These are phyloP conservation scores for Brachypodium distachyon DNA, from an alignment of 202 grass and related monocot genomes.

Conservation along the genomic window DNA sequence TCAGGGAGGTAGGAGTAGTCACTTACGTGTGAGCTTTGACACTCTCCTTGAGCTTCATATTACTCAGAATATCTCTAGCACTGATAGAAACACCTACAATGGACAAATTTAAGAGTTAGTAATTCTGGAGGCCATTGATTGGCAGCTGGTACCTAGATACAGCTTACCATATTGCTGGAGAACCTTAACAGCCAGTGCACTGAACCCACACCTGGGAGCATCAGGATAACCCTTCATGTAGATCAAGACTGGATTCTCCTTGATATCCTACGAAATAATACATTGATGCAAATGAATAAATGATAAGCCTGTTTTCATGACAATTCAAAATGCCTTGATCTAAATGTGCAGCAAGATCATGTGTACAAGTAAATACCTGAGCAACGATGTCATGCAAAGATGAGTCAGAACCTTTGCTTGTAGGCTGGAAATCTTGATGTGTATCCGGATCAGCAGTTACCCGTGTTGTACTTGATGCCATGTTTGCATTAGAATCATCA, in stretches of 20 bases:
- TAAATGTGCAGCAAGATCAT: neutral
- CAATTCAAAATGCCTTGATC: neutral
- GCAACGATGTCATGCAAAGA: constrained; percentile 50
- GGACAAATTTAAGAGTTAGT: constrained; percentile 13
- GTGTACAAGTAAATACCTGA: constrained; percentile 37
- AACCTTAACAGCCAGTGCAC: constrained; percentile 87
- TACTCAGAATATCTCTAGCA: constrained; percentile 75
- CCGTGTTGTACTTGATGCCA: constrained; percentile 19
- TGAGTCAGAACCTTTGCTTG: constrained; percentile 47
- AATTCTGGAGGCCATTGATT: neutral
- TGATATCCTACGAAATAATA: constrained; percentile 58
- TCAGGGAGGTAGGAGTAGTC: neutral
- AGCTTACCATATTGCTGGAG: constrained; percentile 74
- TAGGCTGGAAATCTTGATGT: constrained; percentile 75
- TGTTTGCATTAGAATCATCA: constrained; percentile 13
- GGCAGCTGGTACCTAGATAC: neutral
- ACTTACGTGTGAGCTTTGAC: constrained; percentile 82
- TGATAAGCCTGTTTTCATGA: neutral
- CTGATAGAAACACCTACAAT: constrained; percentile 45
- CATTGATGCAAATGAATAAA: neutral
- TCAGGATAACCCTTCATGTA: constrained; percentile 92
- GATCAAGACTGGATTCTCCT: constrained; percentile 64
- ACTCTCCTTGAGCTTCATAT: constrained; percentile 72
- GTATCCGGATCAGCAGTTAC: constrained; percentile 64
- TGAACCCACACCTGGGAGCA: constrained; percentile 84